These are phyloP conservation scores for Pseudisothecium myosuroides DNA, from an alignment of 225 moss, liverwort and hornwort species.

Conservation along the genomic window DNA sequence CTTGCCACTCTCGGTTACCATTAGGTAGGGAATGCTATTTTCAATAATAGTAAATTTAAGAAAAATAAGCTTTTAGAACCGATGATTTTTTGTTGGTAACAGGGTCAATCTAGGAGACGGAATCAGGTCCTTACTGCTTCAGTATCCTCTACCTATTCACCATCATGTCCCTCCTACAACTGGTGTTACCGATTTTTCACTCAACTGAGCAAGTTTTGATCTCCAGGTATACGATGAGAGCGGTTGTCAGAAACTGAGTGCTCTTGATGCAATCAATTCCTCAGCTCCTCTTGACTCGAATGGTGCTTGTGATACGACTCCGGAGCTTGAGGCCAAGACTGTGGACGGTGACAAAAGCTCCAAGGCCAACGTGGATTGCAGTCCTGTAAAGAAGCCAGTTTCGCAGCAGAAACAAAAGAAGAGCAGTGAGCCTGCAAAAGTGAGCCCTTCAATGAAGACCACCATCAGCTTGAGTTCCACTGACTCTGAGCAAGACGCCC, in stretches of 20 bases:
- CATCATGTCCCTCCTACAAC: neutral
- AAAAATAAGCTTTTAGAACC: too few species aligned
- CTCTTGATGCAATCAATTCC: slow-evolving; percentile 32
- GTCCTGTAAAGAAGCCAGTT: neutral
- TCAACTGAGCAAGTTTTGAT: neutral
- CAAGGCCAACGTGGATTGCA: neutral
- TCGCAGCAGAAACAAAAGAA: slow-evolving; percentile 3
- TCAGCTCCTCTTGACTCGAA: neutral
- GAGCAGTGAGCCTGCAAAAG: neutral
- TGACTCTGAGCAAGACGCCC: neutral
- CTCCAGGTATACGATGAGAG: slow-evolving; percentile 40
- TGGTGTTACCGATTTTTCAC: neutral
- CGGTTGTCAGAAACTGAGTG: slow-evolving; percentile 35
- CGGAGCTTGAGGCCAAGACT: neutral
- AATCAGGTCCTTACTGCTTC: neutral
- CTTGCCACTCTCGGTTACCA: neutral
- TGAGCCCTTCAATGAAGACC: neutral
- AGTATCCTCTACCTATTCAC: neutral
- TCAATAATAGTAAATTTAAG: too few species aligned
- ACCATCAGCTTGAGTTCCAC: slow-evolving; percentile 10
- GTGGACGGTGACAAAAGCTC: neutral
- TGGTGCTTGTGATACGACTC: neutral
- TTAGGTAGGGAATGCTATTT: neutral
- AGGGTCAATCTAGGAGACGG: neutral
- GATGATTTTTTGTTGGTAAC: neutral